phyloP scores from a whole-genome alignment of 73 alveolate genomes.

The Paramecium sexaurelia region DNA sequence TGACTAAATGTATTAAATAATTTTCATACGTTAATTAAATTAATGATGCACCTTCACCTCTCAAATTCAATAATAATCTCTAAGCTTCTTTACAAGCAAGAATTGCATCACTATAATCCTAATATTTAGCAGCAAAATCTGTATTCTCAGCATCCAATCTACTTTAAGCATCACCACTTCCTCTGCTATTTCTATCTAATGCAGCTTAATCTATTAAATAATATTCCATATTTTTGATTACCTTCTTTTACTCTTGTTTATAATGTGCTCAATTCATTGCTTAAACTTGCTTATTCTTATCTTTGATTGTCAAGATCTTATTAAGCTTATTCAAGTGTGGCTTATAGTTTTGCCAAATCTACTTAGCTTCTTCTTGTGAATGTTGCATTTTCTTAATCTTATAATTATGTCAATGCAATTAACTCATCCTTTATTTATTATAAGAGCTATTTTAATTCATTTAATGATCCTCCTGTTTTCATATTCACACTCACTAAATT shows the following conservation, averaged over 20 bases:
- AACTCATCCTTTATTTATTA: slow-evolving; percentile 44
- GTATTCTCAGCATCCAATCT: slow-evolving; percentile 46
- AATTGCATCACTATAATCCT: slow-evolving; percentile 39
- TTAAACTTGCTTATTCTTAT: slow-evolving; percentile 3
- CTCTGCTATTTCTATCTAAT: slow-evolving; percentile 32
- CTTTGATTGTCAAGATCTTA: slow-evolving; percentile 31
- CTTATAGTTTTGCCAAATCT: slow-evolving; percentile 23
- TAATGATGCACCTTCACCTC: slow-evolving; percentile 27
- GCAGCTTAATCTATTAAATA: slow-evolving; percentile 21
- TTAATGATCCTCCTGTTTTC: slow-evolving; percentile 50
- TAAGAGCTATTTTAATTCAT: slow-evolving; percentile 15
- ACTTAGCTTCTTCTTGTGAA: slow-evolving; percentile 49
- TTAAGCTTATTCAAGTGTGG: slow-evolving; percentile 31
- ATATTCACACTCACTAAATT: not conserved
- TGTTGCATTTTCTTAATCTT: slow-evolving; percentile 6
- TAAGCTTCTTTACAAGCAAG: slow-evolving; percentile 36
- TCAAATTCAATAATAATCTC: not conserved
- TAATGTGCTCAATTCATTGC: not conserved
- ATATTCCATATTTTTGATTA: not conserved
- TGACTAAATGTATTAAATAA: not conserved
- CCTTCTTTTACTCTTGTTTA: slow-evolving; percentile 30
- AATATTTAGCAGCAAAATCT: not conserved
- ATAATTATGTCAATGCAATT: not conserved
- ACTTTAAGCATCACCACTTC: slow-evolving; percentile 22
- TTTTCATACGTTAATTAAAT: not conserved